phyloP scores from a whole-genome alignment of 345 rosid species.

The Eucalyptus marginata region DNA sequence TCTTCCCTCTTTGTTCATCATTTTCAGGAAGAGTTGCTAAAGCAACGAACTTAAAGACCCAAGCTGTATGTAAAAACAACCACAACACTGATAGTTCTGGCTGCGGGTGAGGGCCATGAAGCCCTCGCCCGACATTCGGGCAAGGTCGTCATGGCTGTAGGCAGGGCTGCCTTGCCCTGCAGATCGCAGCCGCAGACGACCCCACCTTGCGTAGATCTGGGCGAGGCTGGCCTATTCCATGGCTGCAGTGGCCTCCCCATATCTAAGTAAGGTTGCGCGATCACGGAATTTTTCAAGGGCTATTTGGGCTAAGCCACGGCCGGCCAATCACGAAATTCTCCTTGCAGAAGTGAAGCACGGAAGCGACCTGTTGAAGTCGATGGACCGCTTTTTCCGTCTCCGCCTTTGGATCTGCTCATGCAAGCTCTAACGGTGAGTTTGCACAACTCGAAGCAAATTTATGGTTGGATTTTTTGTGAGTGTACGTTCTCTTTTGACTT shows the following conservation, averaged over 20 bases:
- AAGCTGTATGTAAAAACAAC: no score
- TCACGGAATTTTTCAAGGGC: not conserved
- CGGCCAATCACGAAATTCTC: not conserved
- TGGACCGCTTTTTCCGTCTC: not conserved
- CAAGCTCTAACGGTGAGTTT: not conserved
- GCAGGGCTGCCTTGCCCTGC: no score
- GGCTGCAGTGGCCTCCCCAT: no score
- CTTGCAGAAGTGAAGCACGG: not conserved
- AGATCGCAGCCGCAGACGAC: no score
- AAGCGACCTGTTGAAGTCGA: not conserved
- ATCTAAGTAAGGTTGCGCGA: not conserved
- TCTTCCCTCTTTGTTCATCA: no score
- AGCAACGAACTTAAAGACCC: not conserved
- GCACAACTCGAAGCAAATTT: not conserved
- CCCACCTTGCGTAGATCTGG: no score
- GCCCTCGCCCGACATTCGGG: no score
- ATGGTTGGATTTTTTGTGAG: not conserved
- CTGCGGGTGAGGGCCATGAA: no score
- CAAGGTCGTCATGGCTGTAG: no score
- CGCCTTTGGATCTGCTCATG: not conserved
- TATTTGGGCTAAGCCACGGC: not conserved
- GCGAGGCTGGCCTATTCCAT: accelerated
- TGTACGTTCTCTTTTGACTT: not conserved
- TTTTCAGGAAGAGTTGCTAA: not conserved
- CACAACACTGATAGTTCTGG: no score